Conservation (phyloP, 345 rosid species). For the Eucalyptus guilfoylei region DNA sequence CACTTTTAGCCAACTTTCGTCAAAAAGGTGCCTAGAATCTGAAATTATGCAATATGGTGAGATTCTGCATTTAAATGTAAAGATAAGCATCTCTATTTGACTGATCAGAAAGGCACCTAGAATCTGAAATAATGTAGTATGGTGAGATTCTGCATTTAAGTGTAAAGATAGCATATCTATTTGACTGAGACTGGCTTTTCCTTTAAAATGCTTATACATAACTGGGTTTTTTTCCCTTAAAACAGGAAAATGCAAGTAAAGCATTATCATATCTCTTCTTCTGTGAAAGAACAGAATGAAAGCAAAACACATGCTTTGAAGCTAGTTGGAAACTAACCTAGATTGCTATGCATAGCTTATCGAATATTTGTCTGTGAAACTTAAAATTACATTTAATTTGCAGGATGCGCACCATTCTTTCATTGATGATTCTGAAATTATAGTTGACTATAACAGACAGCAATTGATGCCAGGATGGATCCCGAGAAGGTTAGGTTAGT, state of each 20-base stretch:
- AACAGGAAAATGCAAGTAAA: not conserved
- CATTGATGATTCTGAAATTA: constrained; percentile 62
- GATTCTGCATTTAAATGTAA: not conserved
- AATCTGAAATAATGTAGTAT: not conserved
- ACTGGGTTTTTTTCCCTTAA: not conserved
- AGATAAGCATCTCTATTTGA: not conserved
- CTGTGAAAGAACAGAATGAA: not conserved
- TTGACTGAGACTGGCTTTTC: not conserved
- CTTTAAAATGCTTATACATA: not conserved
- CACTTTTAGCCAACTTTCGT: not conserved
- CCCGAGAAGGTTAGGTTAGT: constrained; percentile 95
- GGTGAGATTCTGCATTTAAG: not conserved
- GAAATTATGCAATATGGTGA: not conserved
- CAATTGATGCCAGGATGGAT: constrained; percentile 96
- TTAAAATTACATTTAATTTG: not conserved
- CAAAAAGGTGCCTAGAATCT: not conserved
- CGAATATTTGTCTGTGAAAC: not conserved
- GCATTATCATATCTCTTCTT: not conserved
- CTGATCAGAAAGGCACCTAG: not conserved
- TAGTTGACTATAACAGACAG: constrained; percentile 85
- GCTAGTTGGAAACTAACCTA: not conserved
- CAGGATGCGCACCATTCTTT: constrained; percentile 81
- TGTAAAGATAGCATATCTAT: not conserved
- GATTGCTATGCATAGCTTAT: not conserved
- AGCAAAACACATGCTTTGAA: not conserved